Conservation (phyloP, 306 rosid genomes). For the Glycine tomentella region DNA sequence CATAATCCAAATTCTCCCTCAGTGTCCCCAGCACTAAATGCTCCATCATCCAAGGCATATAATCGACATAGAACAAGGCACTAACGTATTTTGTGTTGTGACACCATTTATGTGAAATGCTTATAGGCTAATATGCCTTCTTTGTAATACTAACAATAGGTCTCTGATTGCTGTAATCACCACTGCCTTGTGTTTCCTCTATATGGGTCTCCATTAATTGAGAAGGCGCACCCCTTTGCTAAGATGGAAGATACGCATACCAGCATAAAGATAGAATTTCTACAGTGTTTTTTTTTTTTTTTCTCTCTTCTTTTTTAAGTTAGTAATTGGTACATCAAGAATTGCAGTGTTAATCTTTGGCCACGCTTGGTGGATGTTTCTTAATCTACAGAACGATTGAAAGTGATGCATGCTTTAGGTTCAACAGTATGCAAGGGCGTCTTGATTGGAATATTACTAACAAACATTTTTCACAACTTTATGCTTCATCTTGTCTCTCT, state of each 20-base stretch:
- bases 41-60: background rate
- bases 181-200: constrained; percentile 45
- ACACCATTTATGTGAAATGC: constrained; percentile 15
- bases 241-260: constrained; percentile 20
- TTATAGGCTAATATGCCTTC: background rate
- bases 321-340: too few species aligned
- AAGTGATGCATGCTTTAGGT: constrained; percentile 27
- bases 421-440: background rate
- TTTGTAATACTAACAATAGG: constrained; percentile 49
- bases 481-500: constrained; percentile 9
- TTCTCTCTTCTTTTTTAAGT: too few species aligned
- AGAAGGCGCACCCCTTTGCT: constrained; percentile 30
- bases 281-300: background rate
- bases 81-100: background rate
- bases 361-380: constrained; percentile 21
- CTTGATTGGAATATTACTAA: too few species aligned
- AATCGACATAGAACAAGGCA: constrained; percentile 57
- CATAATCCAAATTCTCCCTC: constrained; percentile 4
- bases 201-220: constrained; percentile 20
- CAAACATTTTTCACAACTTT: constrained; percentile 23
- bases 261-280: background rate
- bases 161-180: constrained; percentile 49
- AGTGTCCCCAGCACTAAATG: constrained; percentile 39
- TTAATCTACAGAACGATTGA: constrained; percentile 3
- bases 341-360: too few species aligned